Evolutionary conservation across 768 basidiomycete genomes (phyloP), one percentile per base, ranked within the genome.

Genomic region (Crepidotus variabilis): DNA sequence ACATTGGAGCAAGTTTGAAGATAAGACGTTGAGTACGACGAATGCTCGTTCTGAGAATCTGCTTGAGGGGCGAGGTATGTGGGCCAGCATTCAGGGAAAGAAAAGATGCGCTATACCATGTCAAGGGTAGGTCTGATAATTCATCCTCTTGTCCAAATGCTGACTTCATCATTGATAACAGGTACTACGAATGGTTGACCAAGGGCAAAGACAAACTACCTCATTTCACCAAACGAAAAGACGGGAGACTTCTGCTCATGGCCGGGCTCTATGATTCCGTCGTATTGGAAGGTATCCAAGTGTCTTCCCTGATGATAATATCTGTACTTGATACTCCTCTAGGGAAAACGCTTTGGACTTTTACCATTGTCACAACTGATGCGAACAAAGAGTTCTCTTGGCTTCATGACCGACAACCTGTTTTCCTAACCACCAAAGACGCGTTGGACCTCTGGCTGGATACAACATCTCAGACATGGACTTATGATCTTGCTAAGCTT

Each of bases 121-220:
- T 52, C 89, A 73, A 62, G 69, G 70, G 65, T 75, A 57, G 32
- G 67, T 57, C 39, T 51, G 20, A 9, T 55, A 33, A n/a, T 3
- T 23, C 34, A 2, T 13, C 10, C 32, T 36, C 50, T 55, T 52
- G 16, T n/a, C 48, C 50, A 48, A 48, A 28, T n/a, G 8, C 20
- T 18, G 23, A 45, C 4, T 8, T 28, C 4, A 3, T 28, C 8
- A 23, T 11, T 3, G 14, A 24, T 6, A 11, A 6, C 58, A 92
- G 92, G 28, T 97, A 97, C 69, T 98, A 92, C 67, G 96, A 99
- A 71, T 98, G 96, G 96, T 78, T 92, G 43, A 88, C 85, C 55
- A 92, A 88, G 67, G 89, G 87, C 51, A 89, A 86, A 65, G 77
- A 83, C 43, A 90, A 89, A 61, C 65, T 91, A 1, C 92, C 95